Conservation (phyloP, 768 basidiomycete genomes). For the Cystobasidium ongulense region DNA sequence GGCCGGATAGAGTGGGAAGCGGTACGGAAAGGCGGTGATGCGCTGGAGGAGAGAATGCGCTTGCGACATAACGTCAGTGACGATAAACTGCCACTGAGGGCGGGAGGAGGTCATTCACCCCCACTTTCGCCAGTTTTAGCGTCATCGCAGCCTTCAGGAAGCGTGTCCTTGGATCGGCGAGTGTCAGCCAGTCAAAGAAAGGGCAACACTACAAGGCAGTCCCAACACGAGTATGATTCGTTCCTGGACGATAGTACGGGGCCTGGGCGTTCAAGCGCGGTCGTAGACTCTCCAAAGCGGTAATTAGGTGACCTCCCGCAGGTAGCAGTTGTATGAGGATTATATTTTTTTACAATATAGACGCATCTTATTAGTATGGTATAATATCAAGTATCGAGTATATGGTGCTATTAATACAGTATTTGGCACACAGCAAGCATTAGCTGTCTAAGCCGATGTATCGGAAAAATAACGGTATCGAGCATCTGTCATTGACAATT, state of each 20-base stretch:
- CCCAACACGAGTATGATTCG: not conserved
- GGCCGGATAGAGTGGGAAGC: slow-evolving; percentile 90
- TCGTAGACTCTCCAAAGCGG: not conserved
- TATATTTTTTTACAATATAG: not conserved
- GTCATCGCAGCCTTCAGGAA: not conserved
- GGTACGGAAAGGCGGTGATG: slow-evolving; percentile 29
- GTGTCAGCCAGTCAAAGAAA: not conserved
- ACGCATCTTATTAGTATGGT: too few species aligned
- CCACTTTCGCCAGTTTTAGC: not conserved
- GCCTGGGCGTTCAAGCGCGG: not conserved
- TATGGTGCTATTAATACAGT: not conserved
- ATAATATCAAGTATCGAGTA: too few species aligned
- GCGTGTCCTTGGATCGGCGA: not conserved
- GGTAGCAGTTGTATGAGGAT: not conserved
- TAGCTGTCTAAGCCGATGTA: not conserved
- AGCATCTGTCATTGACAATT: not conserved
- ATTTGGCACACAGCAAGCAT: too few species aligned
- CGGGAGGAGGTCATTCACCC: not conserved
- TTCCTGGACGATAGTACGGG: not conserved
- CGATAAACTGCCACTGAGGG: slow-evolving; percentile 5
- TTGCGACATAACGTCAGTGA: not conserved
- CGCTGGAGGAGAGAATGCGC: slow-evolving; percentile 23
- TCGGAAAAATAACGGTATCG: not conserved
- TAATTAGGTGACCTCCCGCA: not conserved
- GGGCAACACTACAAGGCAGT: not conserved